Evolutionary conservation across 2,329 filamentous ascomycete genomes (phyloP).

Genomic region (Aspergillus phoenicis): DNA sequence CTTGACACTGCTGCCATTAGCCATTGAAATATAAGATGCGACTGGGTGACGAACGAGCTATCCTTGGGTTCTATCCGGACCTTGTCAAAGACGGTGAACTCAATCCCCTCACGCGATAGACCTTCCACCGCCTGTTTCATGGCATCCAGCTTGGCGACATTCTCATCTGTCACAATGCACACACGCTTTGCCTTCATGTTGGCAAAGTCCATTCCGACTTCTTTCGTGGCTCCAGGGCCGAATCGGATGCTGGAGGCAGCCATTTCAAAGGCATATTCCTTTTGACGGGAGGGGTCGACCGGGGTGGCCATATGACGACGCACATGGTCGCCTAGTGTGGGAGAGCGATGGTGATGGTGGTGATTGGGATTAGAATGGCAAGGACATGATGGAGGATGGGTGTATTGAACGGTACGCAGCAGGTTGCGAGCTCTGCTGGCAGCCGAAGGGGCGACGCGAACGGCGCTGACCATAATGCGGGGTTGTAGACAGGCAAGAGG

Average conservation of each 20-base stretch:
- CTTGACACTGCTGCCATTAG: conserved; percentile 62
- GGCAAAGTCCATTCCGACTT: conserved; percentile 96
- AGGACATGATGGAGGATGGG: conserved; percentile 83
- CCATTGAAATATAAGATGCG: not conserved
- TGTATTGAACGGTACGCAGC: conserved; percentile 87
- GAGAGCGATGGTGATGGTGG: conserved; percentile 71
- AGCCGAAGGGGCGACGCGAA: conserved; percentile 50
- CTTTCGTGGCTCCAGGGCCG: conserved; percentile 87
- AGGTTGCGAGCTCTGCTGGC: conserved; percentile 58
- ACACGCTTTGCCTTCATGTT: conserved; percentile 88
- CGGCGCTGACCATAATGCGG: conserved; percentile 40
- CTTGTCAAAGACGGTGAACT: conserved; percentile 78
- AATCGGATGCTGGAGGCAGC: conserved; percentile 93
- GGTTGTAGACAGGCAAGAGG: not conserved
- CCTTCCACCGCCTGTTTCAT: conserved; percentile 88
- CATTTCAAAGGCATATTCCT: conserved; percentile 99
- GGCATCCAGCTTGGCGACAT: conserved; percentile 77
- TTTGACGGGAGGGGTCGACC: conserved; percentile 69
- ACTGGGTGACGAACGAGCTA: conserved; percentile 63
- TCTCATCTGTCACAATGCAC: conserved; percentile 86
- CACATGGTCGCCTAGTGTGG: conserved; percentile 55
- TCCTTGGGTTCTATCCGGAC: conserved; percentile 92
- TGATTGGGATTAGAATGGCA: conserved; percentile 88
- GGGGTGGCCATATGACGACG: conserved; percentile 73
- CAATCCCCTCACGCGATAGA: conserved; percentile 74